These are phyloP conservation scores for Earliella scabrosa DNA, from an alignment of 1,284 basidiomycete species.

Conservation along the genomic window DNA sequence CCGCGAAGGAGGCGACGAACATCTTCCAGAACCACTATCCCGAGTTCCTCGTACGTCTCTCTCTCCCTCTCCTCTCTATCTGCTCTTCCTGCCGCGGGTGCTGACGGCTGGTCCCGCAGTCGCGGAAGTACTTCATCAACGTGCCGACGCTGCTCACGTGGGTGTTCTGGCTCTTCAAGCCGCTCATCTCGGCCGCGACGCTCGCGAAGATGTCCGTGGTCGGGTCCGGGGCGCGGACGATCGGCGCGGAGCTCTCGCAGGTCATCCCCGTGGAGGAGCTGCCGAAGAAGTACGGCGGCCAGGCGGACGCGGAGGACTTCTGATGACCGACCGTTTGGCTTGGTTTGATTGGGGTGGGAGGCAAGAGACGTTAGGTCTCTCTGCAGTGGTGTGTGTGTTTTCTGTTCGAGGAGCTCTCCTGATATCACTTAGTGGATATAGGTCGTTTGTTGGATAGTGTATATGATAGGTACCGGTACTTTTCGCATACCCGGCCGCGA, in stretches of 20 bases:
- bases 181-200: slow-evolving; percentile 68
- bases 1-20: slow-evolving; percentile 69
- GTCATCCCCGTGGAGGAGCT: slow-evolving; percentile 59
- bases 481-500: too few relatives aligned
- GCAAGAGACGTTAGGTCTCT: too few relatives aligned
- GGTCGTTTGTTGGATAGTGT: too few relatives aligned
- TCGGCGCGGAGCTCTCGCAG: slow-evolving; percentile 60
- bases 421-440: too few relatives aligned
- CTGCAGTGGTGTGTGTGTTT: too few relatives aligned
- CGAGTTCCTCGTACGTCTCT: slow-evolving; percentile 66
- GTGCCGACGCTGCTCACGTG: slow-evolving; percentile 74
- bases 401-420: too few relatives aligned
- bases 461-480: too few relatives aligned
- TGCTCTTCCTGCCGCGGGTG: neutral
- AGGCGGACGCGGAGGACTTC: slow-evolving; percentile 28
- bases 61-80: neutral
- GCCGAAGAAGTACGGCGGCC: slow-evolving; percentile 72
- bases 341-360: too few relatives aligned
- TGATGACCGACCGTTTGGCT: too few relatives aligned
- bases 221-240: slow-evolving; percentile 60
- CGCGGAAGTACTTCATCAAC: slow-evolving; percentile 79
- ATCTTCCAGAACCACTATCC: slow-evolving; percentile 80
- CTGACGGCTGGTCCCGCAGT: slow-evolving; percentile 39
- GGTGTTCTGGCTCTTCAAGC: slow-evolving; percentile 85
- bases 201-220: slow-evolving; percentile 79